phyloP scores from a whole-genome alignment of 169 alveolate genomes.

The Toxoplasma gondii region DNA sequence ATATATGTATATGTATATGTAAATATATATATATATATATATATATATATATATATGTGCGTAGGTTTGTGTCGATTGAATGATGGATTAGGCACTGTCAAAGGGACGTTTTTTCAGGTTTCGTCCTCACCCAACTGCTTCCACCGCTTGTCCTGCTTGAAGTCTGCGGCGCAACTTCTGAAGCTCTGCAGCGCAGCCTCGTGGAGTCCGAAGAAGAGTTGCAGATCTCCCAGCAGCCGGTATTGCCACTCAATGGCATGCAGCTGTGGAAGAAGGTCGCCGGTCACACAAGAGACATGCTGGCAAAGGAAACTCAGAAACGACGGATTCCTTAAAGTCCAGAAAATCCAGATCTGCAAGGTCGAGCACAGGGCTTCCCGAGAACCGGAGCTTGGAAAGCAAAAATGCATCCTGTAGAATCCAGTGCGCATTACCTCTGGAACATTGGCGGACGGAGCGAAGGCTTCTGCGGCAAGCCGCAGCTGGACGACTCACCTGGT shows the following conservation, averaged over 20 bases:
- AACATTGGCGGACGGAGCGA: too few species aligned
- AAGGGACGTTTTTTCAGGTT: too few species aligned
- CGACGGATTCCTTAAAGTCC: neutral
- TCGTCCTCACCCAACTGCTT: conserved; percentile 31
- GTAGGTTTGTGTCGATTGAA: too few species aligned
- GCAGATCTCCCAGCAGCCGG: conserved; percentile 55
- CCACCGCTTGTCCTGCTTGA: conserved; percentile 66
- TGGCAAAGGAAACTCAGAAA: neutral
- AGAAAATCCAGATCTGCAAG: too few species aligned
- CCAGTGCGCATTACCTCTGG: too few species aligned
- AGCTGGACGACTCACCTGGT: neutral
- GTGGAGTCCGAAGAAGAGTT: conserved; percentile 11
- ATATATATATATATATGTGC: too few species aligned
- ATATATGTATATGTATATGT: neutral
- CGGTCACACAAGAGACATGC: neutral
- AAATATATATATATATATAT: too few species aligned
- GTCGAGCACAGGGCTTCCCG: too few species aligned
- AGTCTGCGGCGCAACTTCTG: conserved; percentile 56
- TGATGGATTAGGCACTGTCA: too few species aligned
- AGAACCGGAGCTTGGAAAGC: too few species aligned
- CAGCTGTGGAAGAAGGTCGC: conserved; percentile 7
- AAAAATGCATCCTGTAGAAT: too few species aligned
- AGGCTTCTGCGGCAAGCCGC: too few species aligned
- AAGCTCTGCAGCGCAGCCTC: conserved; percentile 57
- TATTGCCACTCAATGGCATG: conserved; percentile 61